A percentile compares a stretch with the other conserved stretches of the same genome.
Evolutionary conservation across 2,329 filamentous ascomycete species (phyloP).

Genomic region (Botryotinia globosa): DNA sequence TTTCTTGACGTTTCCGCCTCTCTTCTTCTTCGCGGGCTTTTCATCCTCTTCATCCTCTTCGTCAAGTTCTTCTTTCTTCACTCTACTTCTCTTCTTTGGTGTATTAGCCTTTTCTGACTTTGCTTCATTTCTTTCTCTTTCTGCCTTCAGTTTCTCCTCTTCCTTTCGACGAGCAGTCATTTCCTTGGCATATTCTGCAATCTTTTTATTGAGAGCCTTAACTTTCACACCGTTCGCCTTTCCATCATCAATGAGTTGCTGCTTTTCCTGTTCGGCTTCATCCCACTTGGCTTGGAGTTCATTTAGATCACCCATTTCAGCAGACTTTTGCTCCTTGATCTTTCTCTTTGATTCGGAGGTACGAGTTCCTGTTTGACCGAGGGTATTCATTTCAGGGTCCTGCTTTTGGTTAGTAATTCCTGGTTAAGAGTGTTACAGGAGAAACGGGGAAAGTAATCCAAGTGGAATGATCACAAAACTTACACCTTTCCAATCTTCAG

Average conservation of each 20-base stretch:
- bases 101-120: slow-evolving; percentile 18
- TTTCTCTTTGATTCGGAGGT: slow-evolving; percentile 31
- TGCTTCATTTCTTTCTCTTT: not conserved
- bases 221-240: slow-evolving; percentile 27
- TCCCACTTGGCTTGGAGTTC: slow-evolving; percentile 26
- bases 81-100: slow-evolving; percentile 25
- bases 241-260: slow-evolving; percentile 11
- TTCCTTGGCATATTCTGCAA: slow-evolving; percentile 6
- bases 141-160: not conserved
- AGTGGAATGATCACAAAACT: slow-evolving; percentile 40
- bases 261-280: slow-evolving; percentile 6
- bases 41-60: slow-evolving; percentile 23
- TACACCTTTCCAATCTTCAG: slow-evolving; percentile 87
- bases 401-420: slow-evolving; percentile 19
- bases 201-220: slow-evolving; percentile 36
- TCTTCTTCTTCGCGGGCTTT: slow-evolving; percentile 13
- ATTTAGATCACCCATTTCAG: slow-evolving; percentile 19
- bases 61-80: slow-evolving; percentile 13
- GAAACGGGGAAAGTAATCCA: not conserved
- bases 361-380: slow-evolving; percentile 34
- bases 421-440: not conserved
- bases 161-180: slow-evolving; percentile 4
- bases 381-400: slow-evolving; percentile 39
- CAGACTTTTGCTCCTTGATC: slow-evolving; percentile 26
- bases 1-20: slow-evolving; percentile 14